phyloP scores from a whole-genome alignment of 2,329 filamentous ascomycete genomes.

The Fusarium caatingaense region DNA sequence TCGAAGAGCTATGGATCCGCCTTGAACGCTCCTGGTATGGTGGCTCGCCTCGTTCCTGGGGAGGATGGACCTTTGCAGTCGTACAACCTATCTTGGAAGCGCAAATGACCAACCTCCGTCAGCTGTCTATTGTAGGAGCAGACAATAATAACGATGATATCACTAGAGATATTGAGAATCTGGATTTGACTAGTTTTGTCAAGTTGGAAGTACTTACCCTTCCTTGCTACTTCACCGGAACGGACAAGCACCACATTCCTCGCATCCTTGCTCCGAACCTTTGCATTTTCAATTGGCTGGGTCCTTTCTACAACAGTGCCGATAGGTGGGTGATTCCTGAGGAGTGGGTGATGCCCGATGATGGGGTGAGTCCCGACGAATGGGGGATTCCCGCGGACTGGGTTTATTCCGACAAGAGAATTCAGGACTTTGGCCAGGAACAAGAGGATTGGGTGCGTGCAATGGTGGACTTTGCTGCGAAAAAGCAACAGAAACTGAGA shows the following conservation, averaged over 20 bases:
- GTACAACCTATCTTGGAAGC: neutral
- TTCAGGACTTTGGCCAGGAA: neutral
- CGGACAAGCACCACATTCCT: neutral
- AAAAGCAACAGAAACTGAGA: neutral
- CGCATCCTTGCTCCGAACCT: neutral
- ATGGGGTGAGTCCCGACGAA: neutral
- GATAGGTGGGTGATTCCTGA: neutral
- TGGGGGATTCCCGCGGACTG: no score
- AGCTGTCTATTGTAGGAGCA: no score
- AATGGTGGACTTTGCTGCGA: neutral
- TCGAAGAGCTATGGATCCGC: no score
- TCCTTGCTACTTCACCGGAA: neutral
- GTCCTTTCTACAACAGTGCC: accelerated
- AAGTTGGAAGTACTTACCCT: neutral
- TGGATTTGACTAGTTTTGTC: neutral
- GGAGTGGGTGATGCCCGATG: neutral
- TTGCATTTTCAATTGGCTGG: neutral
- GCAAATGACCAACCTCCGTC: neutral
- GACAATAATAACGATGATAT: no score
- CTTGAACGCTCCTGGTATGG: no score
- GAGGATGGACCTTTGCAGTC: no score
- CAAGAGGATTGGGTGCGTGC: neutral
- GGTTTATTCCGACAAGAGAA: neutral
- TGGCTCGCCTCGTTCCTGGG: no score
- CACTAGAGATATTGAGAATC: neutral